Base-by-base conservation (phyloP, 345 rosid genomes). In the Linum trigynum region DNA sequence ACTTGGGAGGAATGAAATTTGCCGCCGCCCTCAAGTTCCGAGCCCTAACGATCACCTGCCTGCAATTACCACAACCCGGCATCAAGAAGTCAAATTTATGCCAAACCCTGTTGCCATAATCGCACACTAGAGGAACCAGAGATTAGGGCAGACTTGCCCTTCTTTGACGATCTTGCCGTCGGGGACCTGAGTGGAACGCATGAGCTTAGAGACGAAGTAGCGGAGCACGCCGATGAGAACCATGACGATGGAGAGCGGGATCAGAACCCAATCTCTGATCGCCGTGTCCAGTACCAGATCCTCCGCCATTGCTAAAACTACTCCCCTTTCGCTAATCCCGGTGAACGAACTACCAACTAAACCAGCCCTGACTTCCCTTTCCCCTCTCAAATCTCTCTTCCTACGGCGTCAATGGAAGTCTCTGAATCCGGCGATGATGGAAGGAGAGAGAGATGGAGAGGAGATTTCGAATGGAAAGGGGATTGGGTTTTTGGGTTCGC, bases 241-340 rank as follows among this genome's bases (percentile, higher is more conserved):
- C 96, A 88, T 94, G 63, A 90, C 99, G 41, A 88, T 85, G 0
- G 99, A 90, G 7, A 94, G 78, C 32, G 96, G 99, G 36, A 94
- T 94, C 70, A 92, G 73, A 38, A 92, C 97, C 96, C 97, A 92
- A 10, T 90, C 92, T 78, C 96, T 86, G 57, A 92, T 92, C 68
- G 99, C 99, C 56, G 95, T 90, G 69, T 92, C 99, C 1, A 90
- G 84, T 55, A 92, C 99, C 65, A 92, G 80, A 77, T 92, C 96
- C 77, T 86, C 99, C 75, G 92, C 97, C 99, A 94, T 94, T 43
- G 58, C 40, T 23, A 0, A 7, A 59, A 56, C 32, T 59, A 4
- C 41, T 66, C 9, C 36, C 5, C 39, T 37, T 1, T 23, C 32
- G 32, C 32, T 23, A 23, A 23, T 23, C 32, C 32, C 32, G 32